phyloP scores from a whole-genome alignment of 768 basidiomycete species.

The Gautieria morchelliformis region DNA sequence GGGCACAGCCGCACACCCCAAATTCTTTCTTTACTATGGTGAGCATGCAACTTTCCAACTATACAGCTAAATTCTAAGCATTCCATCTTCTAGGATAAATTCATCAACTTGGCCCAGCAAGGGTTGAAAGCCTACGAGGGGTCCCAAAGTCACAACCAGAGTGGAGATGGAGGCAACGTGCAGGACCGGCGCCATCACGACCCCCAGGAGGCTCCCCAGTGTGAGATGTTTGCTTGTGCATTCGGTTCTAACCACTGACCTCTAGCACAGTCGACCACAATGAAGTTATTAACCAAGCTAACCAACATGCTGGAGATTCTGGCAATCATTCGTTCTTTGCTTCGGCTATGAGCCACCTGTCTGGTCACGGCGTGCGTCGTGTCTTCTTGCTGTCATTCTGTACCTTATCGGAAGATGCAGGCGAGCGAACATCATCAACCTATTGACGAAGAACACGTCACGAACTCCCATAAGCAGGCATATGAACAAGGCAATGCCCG shows the following conservation, averaged over 20 bases:
- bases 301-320: slow-evolving; percentile 35
- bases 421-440: slow-evolving; percentile 44
- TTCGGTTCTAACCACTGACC: slow-evolving; percentile 10
- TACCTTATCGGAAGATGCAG: slow-evolving; percentile 2
- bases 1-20: background rate
- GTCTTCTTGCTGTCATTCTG: background rate
- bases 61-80: background rate
- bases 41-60: background rate
- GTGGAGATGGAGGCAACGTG: slow-evolving; percentile 27
- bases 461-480: slow-evolving; percentile 49
- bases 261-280: slow-evolving; percentile 47
- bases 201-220: background rate
- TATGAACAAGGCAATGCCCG: slow-evolving; percentile 45
- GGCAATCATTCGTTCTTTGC: slow-evolving; percentile 51
- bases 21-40: background rate
- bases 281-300: slow-evolving; percentile 48
- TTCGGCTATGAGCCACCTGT: slow-evolving; percentile 42
- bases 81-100: slow-evolving; percentile 38
- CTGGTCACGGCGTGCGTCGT: slow-evolving; percentile 37
- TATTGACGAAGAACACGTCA: slow-evolving; percentile 57
- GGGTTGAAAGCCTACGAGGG: slow-evolving; percentile 44
- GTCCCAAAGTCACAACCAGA: slow-evolving; percentile 30
- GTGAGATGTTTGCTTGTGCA: slow-evolving; percentile 8
- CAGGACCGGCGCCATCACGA: slow-evolving; percentile 8
- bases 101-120: slow-evolving; percentile 65